A percentile compares a stretch with the other conserved stretches of the same genome.
Evolutionary conservation across 805 yeast genomes (phyloP).

Genomic region (Kazachstania bromeliacearum): DNA sequence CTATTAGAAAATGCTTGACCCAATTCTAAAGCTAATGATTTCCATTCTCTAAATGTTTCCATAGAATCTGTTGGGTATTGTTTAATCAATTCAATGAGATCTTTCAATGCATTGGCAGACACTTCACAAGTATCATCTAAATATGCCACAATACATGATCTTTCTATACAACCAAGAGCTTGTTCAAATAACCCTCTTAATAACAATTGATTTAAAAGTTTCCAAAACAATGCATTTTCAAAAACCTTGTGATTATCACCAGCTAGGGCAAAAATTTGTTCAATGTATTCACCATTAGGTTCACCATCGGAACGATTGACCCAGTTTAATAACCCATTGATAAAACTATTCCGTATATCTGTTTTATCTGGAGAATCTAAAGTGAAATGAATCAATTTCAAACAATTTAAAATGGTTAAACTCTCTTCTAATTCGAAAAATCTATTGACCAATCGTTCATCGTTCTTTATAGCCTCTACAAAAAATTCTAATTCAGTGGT

Average conservation of each 20-base stretch:
- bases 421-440: slow-evolving; percentile 37
- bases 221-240: slow-evolving; percentile 47
- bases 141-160: slow-evolving; percentile 14
- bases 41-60: slow-evolving; percentile 32
- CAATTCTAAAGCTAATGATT: slow-evolving; percentile 22
- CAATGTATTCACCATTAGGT: slow-evolving; percentile 45
- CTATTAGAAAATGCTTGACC: slow-evolving; percentile 19
- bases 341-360: slow-evolving; percentile 29
- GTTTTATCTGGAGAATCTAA: slow-evolving; percentile 25
- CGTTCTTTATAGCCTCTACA: slow-evolving; percentile 26
- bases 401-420: slow-evolving; percentile 46
- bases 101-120: slow-evolving; percentile 26
- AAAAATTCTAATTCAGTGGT: slow-evolving; percentile 28
- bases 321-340: slow-evolving; percentile 48
- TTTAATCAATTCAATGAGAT: slow-evolving; percentile 26
- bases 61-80: slow-evolving; percentile 30
- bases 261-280: slow-evolving; percentile 31
- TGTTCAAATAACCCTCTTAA: slow-evolving; percentile 53
- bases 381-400: slow-evolving; percentile 39
- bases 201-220: slow-evolving; percentile 44
- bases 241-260: slow-evolving; percentile 32
- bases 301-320: slow-evolving; percentile 59
- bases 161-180: slow-evolving; percentile 34
- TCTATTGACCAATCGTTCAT: slow-evolving; percentile 22
- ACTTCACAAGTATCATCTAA: slow-evolving; percentile 17